Evolutionary conservation across 1,139 yeast species (phyloP).

Genomic region (Candida gigantensis): DNA sequence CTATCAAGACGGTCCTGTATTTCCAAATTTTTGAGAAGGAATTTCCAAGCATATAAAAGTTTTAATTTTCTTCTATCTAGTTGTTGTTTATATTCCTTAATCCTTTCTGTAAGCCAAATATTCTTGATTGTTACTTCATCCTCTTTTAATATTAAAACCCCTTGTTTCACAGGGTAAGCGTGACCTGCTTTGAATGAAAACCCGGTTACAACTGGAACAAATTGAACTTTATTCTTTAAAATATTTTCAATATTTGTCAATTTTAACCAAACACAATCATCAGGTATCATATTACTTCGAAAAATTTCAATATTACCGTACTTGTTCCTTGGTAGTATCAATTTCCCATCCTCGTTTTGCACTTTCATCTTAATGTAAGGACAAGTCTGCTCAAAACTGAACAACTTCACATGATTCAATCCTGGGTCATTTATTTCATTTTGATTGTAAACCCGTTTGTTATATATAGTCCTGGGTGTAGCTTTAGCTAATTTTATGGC

Average conservation of each 20-base stretch:
- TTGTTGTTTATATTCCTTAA: constrained; percentile 12
- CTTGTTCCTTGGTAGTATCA: constrained; percentile 28
- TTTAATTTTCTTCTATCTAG: constrained; percentile 1
- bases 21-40: constrained; percentile 21
- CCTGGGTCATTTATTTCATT: constrained; percentile 23
- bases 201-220: constrained; percentile 39
- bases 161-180: constrained; percentile 33
- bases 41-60: constrained; percentile 22
- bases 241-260: constrained; percentile 27
- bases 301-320: constrained; percentile 40
- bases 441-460: constrained; percentile 21
- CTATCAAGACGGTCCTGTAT: constrained; percentile 26
- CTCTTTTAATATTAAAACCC: constrained; percentile 27
- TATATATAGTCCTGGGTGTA: constrained; percentile 27
- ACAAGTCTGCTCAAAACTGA: constrained; percentile 34
- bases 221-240: constrained; percentile 20
- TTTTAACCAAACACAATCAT: constrained; percentile 31
- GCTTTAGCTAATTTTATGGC: constrained; percentile 26
- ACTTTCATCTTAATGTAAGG: constrained; percentile 24
- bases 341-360: constrained; percentile 10
- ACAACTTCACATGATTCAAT: constrained; percentile 25
- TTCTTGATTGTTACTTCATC: constrained; percentile 24
- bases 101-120: constrained; percentile 31
- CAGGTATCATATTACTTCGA: constrained; percentile 35
- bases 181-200: constrained; percentile 27